Conservation (phyloP, 306 rosid species). For the Prunus mongolica region DNA sequence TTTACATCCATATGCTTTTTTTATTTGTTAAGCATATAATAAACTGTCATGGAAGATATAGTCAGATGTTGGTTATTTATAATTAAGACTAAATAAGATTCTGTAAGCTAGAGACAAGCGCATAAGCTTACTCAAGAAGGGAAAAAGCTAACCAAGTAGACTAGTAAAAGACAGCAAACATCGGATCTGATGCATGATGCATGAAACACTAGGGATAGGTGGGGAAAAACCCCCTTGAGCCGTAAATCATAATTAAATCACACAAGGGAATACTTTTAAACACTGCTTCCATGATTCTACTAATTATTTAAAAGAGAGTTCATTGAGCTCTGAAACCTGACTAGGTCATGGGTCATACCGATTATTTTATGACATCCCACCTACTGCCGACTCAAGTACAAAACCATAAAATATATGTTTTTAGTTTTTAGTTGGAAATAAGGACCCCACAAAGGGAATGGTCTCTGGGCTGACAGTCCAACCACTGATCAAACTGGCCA, state of each 20-base stretch:
- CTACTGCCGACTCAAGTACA: background rate
- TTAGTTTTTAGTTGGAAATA: background rate
- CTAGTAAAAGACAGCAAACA: background rate
- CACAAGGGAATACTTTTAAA: background rate
- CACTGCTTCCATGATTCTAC: background rate
- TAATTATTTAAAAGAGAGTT: background rate
- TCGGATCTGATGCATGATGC: background rate
- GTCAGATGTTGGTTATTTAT: background rate
- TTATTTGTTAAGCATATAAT: background rate
- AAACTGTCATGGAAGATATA: background rate
- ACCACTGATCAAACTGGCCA: background rate
- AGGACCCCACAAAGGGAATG: background rate
- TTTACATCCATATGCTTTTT: background rate
- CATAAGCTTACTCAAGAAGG: background rate
- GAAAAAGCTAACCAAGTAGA: background rate
- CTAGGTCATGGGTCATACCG: background rate
- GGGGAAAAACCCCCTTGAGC: background rate
- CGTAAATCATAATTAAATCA: too few species aligned
- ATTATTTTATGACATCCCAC: background rate
- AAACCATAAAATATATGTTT: background rate
- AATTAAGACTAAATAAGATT: background rate
- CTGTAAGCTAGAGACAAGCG: background rate
- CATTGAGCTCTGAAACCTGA: background rate
- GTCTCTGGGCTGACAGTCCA: background rate
- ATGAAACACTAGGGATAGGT: background rate